Percentiles rank a stretch among this genome's conserved stretches.
Conservation (phyloP, 129 eudicot genomes). For the Scalesia atractyloides region DNA sequence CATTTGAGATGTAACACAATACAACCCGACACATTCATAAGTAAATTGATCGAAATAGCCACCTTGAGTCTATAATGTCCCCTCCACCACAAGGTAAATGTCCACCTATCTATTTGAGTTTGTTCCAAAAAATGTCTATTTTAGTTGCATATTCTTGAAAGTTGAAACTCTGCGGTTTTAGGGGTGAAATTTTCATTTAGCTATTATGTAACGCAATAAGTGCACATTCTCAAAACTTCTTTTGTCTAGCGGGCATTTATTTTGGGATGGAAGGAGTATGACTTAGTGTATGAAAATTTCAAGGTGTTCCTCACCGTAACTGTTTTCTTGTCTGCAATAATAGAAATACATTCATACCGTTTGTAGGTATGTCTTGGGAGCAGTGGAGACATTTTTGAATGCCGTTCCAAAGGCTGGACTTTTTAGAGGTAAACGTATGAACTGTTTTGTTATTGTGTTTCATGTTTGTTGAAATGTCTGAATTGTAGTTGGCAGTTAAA, state of each 20-base stretch:
- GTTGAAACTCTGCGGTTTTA: not conserved
- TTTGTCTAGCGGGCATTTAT: constrained; percentile 3
- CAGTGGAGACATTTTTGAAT: constrained; percentile 94
- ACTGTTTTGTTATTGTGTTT: not conserved
- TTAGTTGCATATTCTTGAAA: not conserved
- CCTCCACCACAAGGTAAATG: not conserved
- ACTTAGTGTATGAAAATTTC: constrained; percentile 10
- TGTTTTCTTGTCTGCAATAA: constrained; percentile 4
- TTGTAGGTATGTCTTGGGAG: constrained; percentile 93
- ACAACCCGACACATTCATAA: not conserved
- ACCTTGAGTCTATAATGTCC: not conserved
- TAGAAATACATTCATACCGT: constrained; percentile 7
- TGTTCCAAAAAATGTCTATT: not conserved
- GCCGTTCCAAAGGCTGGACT: constrained; percentile 92
- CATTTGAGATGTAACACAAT: not conserved
- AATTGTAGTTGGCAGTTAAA: constrained; percentile 2
- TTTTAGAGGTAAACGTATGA: constrained; percentile 62
- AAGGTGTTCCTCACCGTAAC: constrained; percentile 8
- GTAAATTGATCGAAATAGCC: not conserved
- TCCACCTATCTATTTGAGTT: not conserved
- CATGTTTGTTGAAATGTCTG: not conserved
- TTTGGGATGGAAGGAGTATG: constrained; percentile 1
- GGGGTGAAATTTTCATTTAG: not conserved
- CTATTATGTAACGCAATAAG: not conserved
- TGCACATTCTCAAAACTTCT: not conserved